A percentile compares a stretch with the other conserved stretches of the same genome.
Conservation (phyloP, 1,139 yeast species). For the Geotrichum candidum region DNA sequence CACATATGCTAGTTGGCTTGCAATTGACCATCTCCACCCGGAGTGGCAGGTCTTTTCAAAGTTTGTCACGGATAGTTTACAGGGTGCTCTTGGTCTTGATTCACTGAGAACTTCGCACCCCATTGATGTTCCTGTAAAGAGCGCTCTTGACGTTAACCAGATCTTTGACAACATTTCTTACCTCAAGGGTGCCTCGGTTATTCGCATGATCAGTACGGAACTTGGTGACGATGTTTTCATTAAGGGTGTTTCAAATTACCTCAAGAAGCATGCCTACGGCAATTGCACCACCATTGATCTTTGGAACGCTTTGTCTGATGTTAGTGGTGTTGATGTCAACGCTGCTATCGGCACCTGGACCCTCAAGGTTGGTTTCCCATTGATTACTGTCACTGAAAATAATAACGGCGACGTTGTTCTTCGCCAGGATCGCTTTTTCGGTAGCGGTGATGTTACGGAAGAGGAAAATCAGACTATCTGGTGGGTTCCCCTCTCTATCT, state of each 20-base stretch:
- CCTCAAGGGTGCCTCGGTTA: conserved; percentile 68
- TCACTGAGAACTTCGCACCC: conserved; percentile 73
- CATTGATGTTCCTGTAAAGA: conserved; percentile 66
- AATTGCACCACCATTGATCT: conserved; percentile 59
- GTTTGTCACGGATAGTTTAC: conserved; percentile 58
- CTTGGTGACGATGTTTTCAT: conserved; percentile 61
- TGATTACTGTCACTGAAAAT: conserved; percentile 43
- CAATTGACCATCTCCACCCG: conserved; percentile 59
- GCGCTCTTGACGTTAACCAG: conserved; percentile 71
- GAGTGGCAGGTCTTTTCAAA: conserved; percentile 67
- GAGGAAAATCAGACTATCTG: conserved; percentile 69
- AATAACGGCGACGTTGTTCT: conserved; percentile 36
- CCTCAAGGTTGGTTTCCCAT: conserved; percentile 59
- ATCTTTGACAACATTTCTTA: conserved; percentile 74
- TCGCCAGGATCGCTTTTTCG: conserved; percentile 64
- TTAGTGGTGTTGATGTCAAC: conserved; percentile 49
- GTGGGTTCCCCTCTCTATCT: conserved; percentile 66
- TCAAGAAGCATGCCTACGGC: conserved; percentile 49
- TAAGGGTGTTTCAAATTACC: conserved; percentile 63
- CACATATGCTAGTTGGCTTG: conserved; percentile 70
- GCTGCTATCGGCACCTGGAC: conserved; percentile 57
- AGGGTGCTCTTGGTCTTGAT: conserved; percentile 59
- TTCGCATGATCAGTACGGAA: conserved; percentile 65
- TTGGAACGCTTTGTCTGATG: conserved; percentile 54
- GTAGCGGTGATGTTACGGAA: conserved; percentile 69